A percentile compares a stretch with the other conserved stretches of the same genome.
Evolutionary conservation across 2,329 filamentous ascomycete genomes (phyloP).

Genomic region (Claviceps cyperi): DNA sequence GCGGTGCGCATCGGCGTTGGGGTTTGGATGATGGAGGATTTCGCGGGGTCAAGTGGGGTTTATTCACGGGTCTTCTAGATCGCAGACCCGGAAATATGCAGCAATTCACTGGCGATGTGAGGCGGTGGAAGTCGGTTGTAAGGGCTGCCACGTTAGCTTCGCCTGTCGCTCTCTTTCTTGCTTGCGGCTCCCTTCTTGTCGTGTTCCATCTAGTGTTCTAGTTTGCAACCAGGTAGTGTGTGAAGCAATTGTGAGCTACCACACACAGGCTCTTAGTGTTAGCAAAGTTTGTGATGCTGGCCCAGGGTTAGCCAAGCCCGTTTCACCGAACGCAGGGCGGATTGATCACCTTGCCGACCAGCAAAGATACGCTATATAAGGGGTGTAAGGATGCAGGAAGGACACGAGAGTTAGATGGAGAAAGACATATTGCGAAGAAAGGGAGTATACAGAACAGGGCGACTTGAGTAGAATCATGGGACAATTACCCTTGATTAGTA

Average conservation of each 20-base stretch:
- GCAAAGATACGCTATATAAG: no score
- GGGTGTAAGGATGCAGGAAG: no score
- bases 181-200: neutral
- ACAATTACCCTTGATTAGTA: neutral
- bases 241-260: no score
- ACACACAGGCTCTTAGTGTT: no score
- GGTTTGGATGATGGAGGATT: constrained; percentile 14
- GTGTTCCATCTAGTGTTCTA: no score
- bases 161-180: neutral
- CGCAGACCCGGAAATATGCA: constrained; percentile 1
- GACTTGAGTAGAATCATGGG: no score
- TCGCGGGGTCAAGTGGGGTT: constrained; percentile 10
- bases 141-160: neutral
- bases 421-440: neutral
- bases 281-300: no score
- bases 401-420: no score
- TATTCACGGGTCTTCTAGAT: constrained; percentile 12
- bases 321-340: no score
- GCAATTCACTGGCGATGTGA: neutral
- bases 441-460: neutral
- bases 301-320: no score
- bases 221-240: no score
- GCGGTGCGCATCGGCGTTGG: constrained; percentile 14
- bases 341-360: no score
- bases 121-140: neutral